These are phyloP conservation scores for Streptanthus diversifolius DNA, from an alignment of 345 rosid genomes.

Conservation along the genomic window DNA sequence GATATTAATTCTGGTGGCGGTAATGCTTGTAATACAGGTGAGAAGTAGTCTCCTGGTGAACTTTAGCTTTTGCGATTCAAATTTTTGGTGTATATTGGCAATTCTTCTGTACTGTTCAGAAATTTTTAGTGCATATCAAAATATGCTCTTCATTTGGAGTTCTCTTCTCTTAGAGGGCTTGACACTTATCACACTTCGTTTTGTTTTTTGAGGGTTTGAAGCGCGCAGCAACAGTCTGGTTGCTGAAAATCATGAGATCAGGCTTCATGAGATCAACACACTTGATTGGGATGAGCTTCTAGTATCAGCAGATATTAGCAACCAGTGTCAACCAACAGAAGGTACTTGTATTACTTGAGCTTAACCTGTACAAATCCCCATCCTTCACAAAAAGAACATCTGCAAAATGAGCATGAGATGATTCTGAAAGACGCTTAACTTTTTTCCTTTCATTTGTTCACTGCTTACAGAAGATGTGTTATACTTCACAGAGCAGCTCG, in stretches of 20 bases:
- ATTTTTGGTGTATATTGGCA: neutral
- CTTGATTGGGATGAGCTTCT: conserved; percentile 98
- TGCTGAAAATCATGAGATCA: conserved; percentile 58
- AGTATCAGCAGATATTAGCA: conserved; percentile 48
- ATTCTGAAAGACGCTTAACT: neutral
- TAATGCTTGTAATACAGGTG: conserved; percentile 39
- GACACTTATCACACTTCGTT: conserved; percentile 11
- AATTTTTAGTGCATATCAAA: neutral
- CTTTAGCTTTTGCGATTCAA: neutral
- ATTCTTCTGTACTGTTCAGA: neutral
- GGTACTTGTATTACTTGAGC: conserved; percentile 40
- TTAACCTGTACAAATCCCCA: neutral
- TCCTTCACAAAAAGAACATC: neutral
- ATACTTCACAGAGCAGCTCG: conserved; percentile 45
- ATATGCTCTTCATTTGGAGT: neutral
- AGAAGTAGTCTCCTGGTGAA: conserved; percentile 36
- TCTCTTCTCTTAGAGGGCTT: neutral
- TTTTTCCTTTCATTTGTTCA: conserved; percentile 1
- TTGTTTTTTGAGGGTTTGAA: conserved; percentile 33
- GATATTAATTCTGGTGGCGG: conserved; percentile 72
- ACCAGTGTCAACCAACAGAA: conserved; percentile 36
- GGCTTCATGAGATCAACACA: conserved; percentile 85
- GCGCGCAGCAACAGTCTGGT: conserved; percentile 46
- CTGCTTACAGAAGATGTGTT: conserved; percentile 48
- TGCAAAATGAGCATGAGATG: neutral